phyloP scores from a whole-genome alignment of 805 yeast species.

The Candida rishiriensis region DNA sequence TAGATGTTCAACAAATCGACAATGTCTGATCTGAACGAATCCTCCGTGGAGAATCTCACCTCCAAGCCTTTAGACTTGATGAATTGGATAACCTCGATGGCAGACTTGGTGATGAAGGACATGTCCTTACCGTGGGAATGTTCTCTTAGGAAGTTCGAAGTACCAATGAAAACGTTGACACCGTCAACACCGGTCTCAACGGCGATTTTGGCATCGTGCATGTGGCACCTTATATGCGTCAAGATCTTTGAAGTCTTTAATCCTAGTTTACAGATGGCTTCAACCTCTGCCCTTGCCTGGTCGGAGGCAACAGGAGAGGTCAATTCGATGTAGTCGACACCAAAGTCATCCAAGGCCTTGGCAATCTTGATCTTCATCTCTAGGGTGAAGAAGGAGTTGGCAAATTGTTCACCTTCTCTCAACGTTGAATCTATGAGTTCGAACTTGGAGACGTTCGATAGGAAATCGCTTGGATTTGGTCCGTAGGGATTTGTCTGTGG shows the following conservation, averaged over 20 bases:
- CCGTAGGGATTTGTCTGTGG: slow-evolving; percentile 68
- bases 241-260: slow-evolving; percentile 83
- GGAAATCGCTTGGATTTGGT: slow-evolving; percentile 87
- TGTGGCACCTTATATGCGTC: slow-evolving; percentile 96
- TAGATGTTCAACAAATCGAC: slow-evolving; percentile 93
- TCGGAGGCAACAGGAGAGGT: slow-evolving; percentile 98
- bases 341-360: slow-evolving; percentile 93
- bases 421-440: slow-evolving; percentile 92
- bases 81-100: slow-evolving; percentile 94
- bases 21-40: slow-evolving; percentile 93
- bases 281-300: slow-evolving; percentile 90
- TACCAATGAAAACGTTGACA: slow-evolving; percentile 97
- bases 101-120: slow-evolving; percentile 94
- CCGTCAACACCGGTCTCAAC: slow-evolving; percentile 99
- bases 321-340: slow-evolving; percentile 95
- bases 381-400: slow-evolving; percentile 91
- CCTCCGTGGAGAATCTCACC: slow-evolving; percentile 95
- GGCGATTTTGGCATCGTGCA: slow-evolving; percentile 97
- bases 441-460: slow-evolving; percentile 84
- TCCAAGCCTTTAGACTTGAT: slow-evolving; percentile 96
- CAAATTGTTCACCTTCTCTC: slow-evolving; percentile 98
- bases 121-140: slow-evolving; percentile 98
- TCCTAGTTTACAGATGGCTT: slow-evolving; percentile 96
- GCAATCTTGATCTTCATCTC: slow-evolving; percentile 97
- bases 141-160: slow-evolving; percentile 90